Evolutionary conservation across 768 basidiomycete genomes (phyloP).

Genomic region (Xerocomellus amylosporus): DNA sequence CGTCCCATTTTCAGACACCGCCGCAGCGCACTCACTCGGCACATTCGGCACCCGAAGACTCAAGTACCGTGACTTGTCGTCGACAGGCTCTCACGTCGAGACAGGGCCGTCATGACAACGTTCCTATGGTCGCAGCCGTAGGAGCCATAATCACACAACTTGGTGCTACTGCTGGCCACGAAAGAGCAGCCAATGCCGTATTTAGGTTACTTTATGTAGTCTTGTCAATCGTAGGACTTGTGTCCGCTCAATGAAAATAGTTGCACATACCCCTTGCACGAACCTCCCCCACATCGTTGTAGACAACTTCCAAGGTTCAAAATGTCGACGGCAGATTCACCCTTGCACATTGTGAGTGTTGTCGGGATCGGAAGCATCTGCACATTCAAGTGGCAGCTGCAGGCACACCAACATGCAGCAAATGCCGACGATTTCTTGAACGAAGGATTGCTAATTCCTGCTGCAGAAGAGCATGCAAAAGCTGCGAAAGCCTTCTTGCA

Average conservation of each 20-base stretch:
- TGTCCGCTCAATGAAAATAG: conserved; percentile 5
- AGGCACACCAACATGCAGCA: conserved; percentile 83
- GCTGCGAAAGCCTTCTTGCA: conserved; percentile 74
- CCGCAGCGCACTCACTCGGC: conserved; percentile 5
- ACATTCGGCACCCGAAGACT: conserved; percentile 14
- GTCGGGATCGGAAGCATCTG: background rate
- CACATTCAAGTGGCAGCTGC: conserved; percentile 9
- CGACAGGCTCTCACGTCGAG: too few relatives aligned
- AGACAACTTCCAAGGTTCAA: background rate
- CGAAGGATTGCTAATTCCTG: conserved; percentile 67
- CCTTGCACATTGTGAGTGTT: conserved; percentile 49
- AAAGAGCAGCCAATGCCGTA: background rate
- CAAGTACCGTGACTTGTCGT: background rate
- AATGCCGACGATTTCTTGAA: conserved; percentile 71
- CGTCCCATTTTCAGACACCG: conserved; percentile 32
- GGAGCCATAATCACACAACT: too few relatives aligned
- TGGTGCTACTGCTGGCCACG: background rate
- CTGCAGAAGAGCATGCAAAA: conserved; percentile 69
- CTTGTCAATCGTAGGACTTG: background rate
- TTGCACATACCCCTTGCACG: background rate
- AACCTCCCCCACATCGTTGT: background rate
- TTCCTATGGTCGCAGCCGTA: too few relatives aligned
- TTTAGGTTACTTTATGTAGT: background rate
- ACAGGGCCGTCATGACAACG: too few relatives aligned
- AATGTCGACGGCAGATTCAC: conserved; percentile 42